These are phyloP conservation scores for Venturia aucupariae DNA, from an alignment of 2,329 filamentous ascomycete species.

Conservation along the genomic window DNA sequence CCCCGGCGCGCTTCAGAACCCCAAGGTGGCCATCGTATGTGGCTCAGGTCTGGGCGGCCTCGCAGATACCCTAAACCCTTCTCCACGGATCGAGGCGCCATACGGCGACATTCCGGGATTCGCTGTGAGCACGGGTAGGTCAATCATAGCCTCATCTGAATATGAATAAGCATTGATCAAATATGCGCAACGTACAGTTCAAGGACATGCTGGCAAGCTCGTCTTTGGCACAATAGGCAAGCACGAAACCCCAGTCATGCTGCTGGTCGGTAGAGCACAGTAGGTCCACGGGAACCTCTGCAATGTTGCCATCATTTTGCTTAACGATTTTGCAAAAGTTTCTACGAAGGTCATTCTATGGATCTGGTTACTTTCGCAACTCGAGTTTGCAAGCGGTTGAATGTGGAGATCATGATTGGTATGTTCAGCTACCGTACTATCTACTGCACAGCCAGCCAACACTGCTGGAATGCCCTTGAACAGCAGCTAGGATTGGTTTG, in stretches of 20 bases:
- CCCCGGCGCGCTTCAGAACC: conserved; percentile 41
- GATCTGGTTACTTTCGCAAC: conserved; percentile 54
- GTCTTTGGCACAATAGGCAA: conserved; percentile 52
- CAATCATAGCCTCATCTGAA: neutral
- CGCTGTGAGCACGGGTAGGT: conserved; percentile 48
- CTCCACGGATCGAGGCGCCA: conserved; percentile 43
- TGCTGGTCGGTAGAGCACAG: conserved; percentile 58
- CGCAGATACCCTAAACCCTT: conserved; percentile 44
- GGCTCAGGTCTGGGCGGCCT: conserved; percentile 56
- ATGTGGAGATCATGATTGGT: conserved; percentile 51
- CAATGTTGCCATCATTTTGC: conserved; percentile 4
- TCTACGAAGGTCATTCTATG: conserved; percentile 59
- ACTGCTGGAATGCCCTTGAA: neutral
- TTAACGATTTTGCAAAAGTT: conserved; percentile 34
- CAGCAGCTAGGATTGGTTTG: neutral
- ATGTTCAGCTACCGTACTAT: conserved; percentile 17
- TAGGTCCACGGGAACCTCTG: conserved; percentile 31
- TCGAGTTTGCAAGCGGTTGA: conserved; percentile 53
- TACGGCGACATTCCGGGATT: conserved; percentile 55
- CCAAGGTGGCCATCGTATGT: conserved; percentile 54
- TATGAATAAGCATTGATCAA: neutral
- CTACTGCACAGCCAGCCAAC: neutral
- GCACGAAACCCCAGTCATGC: conserved; percentile 45
- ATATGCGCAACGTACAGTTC: conserved; percentile 29
- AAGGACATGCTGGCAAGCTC: conserved; percentile 55